Evolutionary conservation across 345 rosid species (phyloP), one percentile per base, ranked within the genome.

Genomic region (Murraya koenigii): DNA sequence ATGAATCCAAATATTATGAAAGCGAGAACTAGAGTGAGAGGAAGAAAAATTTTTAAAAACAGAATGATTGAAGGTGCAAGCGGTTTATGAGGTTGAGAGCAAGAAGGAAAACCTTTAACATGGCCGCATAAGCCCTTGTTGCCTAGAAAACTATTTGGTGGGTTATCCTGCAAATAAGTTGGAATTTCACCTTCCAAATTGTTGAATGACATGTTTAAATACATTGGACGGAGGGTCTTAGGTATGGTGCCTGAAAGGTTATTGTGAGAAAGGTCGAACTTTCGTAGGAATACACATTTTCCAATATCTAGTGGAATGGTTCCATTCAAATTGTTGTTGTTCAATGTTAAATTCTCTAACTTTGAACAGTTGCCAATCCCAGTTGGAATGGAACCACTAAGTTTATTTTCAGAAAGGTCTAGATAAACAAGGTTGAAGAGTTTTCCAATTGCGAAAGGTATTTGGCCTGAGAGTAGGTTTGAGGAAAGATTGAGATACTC

Each of bases 201-300:
- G 26, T 59, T 59, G 28, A n/a, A 59, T 2, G 63, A 59, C 30
- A 59, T 0, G 1, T 23, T 15, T 59, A 9, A 59, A 59, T 0
- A 9, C 15, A 59, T 59, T 8, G 30, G 63, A 23, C 0, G 0
- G 1, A 59, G 30, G 9, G 30, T n/a, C 26, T 8, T 8, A 23
- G 63, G 63, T 25, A 59, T 59, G 63, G 30, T 59, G 6, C 63
- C 63, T 59, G 2, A 59, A 59, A 59, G 28, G 63, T 59, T 9
- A 9, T 59, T 59, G 11, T 59, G 30, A 2, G 63, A 59, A 59
- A 59, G 30, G 13, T 59, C n/a, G 0, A 59, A 23, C 0, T 8
- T 0, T 1, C 2, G 0, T 1, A 60, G 23, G 7, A 1, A 26
- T 26, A 25, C 0, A 0, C 25, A 0, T 0, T 60, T 0, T 60